Evolutionary conservation across 169 alveolate genomes (phyloP).

Genomic region (Plasmodium chabaudi): DNA sequence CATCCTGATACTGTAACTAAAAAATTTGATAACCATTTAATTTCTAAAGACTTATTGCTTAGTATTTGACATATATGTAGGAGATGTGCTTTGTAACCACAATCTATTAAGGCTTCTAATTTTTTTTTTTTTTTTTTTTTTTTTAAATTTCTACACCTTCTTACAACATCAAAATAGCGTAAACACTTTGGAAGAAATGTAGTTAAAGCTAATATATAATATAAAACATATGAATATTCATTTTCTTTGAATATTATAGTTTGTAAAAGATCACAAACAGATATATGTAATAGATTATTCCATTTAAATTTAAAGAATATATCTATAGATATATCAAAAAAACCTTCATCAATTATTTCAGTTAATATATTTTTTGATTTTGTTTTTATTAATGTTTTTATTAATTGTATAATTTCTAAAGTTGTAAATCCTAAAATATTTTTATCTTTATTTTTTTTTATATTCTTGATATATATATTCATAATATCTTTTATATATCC

Average conservation of each 20-base stretch:
- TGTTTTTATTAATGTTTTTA: constrained; percentile 58
- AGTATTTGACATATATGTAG: constrained; percentile 64
- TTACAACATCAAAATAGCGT: constrained; percentile 55
- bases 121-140: constrained; percentile 67
- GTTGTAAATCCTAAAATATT: constrained; percentile 70
- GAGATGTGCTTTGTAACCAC: constrained; percentile 73
- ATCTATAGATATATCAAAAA: constrained; percentile 72
- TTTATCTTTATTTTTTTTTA: constrained; percentile 54
- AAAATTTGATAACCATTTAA: constrained; percentile 59
- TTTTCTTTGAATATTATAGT: constrained; percentile 70
- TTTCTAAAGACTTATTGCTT: constrained; percentile 66
- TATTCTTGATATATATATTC: constrained; percentile 46
- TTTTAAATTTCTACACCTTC: constrained; percentile 60
- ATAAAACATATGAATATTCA: constrained; percentile 50
- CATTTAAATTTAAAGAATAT: constrained; percentile 63
- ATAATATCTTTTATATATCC: constrained; percentile 55
- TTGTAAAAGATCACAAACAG: constrained; percentile 71
- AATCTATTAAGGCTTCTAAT: constrained; percentile 54
- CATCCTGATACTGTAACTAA: constrained; percentile 71
- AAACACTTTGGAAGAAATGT: constrained; percentile 60
- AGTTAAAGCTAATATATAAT: constrained; percentile 56
- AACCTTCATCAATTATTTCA: constrained; percentile 69
- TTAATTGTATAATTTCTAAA: constrained; percentile 55
- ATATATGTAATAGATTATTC: constrained; percentile 63
- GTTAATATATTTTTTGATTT: constrained; percentile 59